These are phyloP conservation scores for Fusarium sp. DNA, from an alignment of 2,329 filamentous ascomycete genomes.

Conservation along the genomic window DNA sequence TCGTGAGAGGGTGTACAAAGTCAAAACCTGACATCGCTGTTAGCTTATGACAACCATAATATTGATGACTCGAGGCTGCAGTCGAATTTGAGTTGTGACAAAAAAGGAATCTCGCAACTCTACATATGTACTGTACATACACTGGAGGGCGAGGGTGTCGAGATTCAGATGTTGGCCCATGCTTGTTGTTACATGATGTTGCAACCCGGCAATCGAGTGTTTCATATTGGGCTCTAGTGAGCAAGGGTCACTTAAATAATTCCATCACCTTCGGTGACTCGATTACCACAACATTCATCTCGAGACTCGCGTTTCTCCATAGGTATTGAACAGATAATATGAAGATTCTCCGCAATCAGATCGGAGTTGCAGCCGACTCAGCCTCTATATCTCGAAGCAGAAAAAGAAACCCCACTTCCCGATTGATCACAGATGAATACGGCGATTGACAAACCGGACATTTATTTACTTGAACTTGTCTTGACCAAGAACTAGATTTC, in stretches of 20 bases:
- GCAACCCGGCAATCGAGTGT: slow-evolving; percentile 6
- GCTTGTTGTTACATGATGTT: slow-evolving; percentile 17
- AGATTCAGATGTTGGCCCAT: slow-evolving; percentile 11
- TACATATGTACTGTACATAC: no score
- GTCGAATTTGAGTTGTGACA: slow-evolving; percentile 15
- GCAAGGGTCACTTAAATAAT: slow-evolving; percentile 17
- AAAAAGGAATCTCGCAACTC: background rate
- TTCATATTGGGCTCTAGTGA: slow-evolving; percentile 19
- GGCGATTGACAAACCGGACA: background rate
- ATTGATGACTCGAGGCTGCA: slow-evolving; percentile 1
- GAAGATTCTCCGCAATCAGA: slow-evolving; percentile 9
- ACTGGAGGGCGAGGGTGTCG: background rate
- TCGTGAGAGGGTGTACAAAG: background rate
- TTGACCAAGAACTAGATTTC: background rate
- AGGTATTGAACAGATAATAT: slow-evolving; percentile 42
- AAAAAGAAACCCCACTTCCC: background rate
- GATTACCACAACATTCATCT: slow-evolving; percentile 27
- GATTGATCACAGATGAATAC: background rate
- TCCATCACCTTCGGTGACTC: slow-evolving; percentile 10
- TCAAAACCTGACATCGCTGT: background rate
- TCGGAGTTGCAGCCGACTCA: background rate
- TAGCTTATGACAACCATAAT: background rate
- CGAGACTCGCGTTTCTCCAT: slow-evolving; percentile 20
- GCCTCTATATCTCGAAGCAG: background rate
- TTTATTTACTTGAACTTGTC: background rate